Evolutionary conservation across 2,329 filamentous ascomycete genomes (phyloP), one percentile per base, ranked within the genome.

Genomic region (Fusarium liriodendri): DNA sequence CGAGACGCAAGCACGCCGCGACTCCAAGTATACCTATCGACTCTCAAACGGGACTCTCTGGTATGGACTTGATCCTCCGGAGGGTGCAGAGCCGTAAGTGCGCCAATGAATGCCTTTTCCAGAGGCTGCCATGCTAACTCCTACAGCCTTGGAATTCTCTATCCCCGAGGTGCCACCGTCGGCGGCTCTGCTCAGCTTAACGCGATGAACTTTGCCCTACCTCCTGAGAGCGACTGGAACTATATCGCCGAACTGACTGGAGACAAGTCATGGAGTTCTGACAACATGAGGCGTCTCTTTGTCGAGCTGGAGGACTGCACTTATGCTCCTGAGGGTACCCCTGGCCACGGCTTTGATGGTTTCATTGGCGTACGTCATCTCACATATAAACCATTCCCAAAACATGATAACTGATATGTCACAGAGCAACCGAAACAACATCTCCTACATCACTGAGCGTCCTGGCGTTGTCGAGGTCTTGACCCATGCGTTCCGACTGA

Each of bases 281-380:
- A 76, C 0, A 81, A 83, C 32, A 87, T 87, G 83, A 79, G 82
- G 6, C 62, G 81, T 20, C 80, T 85, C 62, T 85, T 85, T 58
- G 67, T 78, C 11, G 77, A 79, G 8, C 75, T 87, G 14, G 86
- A 88, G 71, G 80, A 83, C 33, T 84, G 84, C 69, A 82, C 83
- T 42, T 85, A 86, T 58, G 75, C 82, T 0, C 73, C 81, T 0
- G 71, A 77, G 2, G 80, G 78, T 2, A 80, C 80, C 1, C 70
- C 80, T 0, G 84, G 84, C 1, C 85, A 86, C 58, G 85, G 85
- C 13, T 86, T 83, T 60, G 66, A 80, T 47, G 85, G 84, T 0
- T 84, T 78, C 71, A 75, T 86, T 52, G 72, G 67, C 69, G 79
- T 76, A 76, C 16, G 69, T 64, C 5, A 2, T 22, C 1, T n/a